Percentiles rank a stretch among this genome's conserved stretches.
Conservation (phyloP, 495 filamentous ascomycete genomes). For the Daldinia childiae region DNA sequence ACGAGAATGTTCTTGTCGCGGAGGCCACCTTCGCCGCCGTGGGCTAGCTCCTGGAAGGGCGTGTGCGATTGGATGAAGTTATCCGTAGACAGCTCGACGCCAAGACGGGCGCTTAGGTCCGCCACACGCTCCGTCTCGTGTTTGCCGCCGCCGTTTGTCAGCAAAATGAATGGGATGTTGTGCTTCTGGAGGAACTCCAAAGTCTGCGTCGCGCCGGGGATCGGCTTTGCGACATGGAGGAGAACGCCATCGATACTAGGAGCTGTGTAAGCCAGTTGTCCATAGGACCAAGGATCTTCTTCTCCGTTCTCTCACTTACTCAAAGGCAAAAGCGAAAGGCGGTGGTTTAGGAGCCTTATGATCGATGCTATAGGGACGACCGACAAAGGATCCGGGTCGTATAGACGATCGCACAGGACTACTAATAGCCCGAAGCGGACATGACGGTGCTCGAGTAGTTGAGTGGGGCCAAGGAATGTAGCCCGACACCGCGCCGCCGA, state of each 20-base stretch:
- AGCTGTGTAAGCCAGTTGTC: constrained; percentile 19
- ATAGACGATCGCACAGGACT: background rate
- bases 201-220: constrained; percentile 81
- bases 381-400: background rate
- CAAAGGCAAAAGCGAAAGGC: constrained; percentile 81
- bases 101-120: constrained; percentile 70
- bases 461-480: constrained; percentile 31
- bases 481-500: constrained; percentile 20
- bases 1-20: constrained; percentile 81
- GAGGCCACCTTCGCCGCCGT: constrained; percentile 47
- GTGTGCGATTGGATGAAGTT: constrained; percentile 89
- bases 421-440: constrained; percentile 10
- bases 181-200: constrained; percentile 75
- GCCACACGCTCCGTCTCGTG: constrained; percentile 74
- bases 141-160: constrained; percentile 90
- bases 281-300: background rate
- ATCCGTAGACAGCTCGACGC: constrained; percentile 65
- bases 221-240: constrained; percentile 79
- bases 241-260: constrained; percentile 94
- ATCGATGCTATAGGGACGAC: constrained; percentile 21
- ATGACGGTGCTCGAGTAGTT: constrained; percentile 4
- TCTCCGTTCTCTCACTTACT: constrained; percentile 62
- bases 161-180: constrained; percentile 81
- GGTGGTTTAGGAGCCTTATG: constrained; percentile 26
- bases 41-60: constrained; percentile 70